Evolutionary conservation across 2,329 filamentous ascomycete species (phyloP).

Genomic region (Coniochaeta sp.): DNA sequence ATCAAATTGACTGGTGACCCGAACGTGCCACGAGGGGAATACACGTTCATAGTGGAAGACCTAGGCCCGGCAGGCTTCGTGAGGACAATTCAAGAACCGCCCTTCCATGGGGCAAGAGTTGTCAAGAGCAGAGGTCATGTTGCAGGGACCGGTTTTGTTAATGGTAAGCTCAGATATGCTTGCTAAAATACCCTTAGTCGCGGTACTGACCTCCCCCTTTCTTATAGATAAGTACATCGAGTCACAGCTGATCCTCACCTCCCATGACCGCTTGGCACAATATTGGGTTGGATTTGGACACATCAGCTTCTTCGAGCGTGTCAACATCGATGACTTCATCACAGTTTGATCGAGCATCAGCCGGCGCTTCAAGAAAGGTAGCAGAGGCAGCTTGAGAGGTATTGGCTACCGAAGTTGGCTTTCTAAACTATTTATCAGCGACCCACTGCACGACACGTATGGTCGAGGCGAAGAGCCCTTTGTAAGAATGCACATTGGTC

Average conservation of each 20-base stretch:
- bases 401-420: too few relatives aligned
- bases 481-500: too few relatives aligned
- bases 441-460: too few relatives aligned
- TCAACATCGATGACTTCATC: slow-evolving; percentile 47
- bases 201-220: slow-evolving; percentile 3
- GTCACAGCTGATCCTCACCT: slow-evolving; percentile 71
- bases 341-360: not conserved
- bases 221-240: slow-evolving; percentile 64
- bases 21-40: slow-evolving; percentile 81
- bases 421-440: too few relatives aligned
- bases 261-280: slow-evolving; percentile 69
- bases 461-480: too few relatives aligned
- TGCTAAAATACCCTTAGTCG: not conserved
- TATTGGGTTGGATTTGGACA: slow-evolving; percentile 65
- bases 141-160: slow-evolving; percentile 61
- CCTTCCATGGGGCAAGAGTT: slow-evolving; percentile 67
- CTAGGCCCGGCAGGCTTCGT: slow-evolving; percentile 62
- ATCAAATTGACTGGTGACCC: slow-evolving; percentile 90
- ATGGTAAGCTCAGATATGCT: slow-evolving; percentile 47
- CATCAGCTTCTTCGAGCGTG: slow-evolving; percentile 53
- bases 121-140: slow-evolving; percentile 73
- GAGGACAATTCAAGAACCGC: slow-evolving; percentile 53
- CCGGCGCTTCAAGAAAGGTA: not conserved
- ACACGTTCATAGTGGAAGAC: slow-evolving; percentile 74
- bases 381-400: too few relatives aligned